Conservation (phyloP, 2,329 filamentous ascomycete species). For the Tolypocladium amazonense region DNA sequence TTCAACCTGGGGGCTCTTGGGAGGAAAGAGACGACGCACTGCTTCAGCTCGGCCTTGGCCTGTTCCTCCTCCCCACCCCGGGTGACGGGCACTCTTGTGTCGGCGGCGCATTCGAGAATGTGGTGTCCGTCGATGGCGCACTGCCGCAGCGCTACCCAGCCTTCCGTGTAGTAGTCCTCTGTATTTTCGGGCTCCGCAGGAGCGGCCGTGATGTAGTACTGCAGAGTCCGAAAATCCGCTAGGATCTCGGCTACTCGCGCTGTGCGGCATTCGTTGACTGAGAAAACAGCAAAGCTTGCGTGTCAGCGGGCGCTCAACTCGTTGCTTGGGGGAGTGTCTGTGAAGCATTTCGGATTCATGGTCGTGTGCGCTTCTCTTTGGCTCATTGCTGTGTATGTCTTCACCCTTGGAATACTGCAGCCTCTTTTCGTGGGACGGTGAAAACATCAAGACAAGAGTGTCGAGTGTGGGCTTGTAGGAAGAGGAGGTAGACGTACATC, state of each 20-base stretch:
- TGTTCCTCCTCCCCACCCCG: conserved; percentile 48
- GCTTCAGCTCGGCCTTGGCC: conserved; percentile 49
- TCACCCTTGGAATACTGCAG: background rate
- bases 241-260: conserved; percentile 52
- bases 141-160: conserved; percentile 51
- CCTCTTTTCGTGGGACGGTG: background rate
- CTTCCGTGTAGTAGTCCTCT: conserved; percentile 53
- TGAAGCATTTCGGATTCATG: no score
- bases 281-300: background rate
- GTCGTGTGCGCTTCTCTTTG: background rate
- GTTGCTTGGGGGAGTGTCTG: no score
- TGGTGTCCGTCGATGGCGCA: conserved; percentile 52
- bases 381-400: background rate
- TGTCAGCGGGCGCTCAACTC: background rate
- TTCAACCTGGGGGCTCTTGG: background rate
- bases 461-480: background rate
- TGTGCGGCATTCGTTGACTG: conserved; percentile 51
- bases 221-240: conserved; percentile 49
- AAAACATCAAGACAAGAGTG: no score
- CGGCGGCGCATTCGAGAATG: conserved; percentile 54
- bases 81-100: conserved; percentile 45
- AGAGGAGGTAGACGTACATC: conserved; percentile 8
- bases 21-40: conserved; percentile 31
- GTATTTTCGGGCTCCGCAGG: conserved; percentile 42
- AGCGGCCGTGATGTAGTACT: conserved; percentile 50